Evolutionary conservation across 352 stramenopile species (phyloP), one percentile per base, ranked within the genome.

Genomic region (Pythium plurisporium): DNA sequence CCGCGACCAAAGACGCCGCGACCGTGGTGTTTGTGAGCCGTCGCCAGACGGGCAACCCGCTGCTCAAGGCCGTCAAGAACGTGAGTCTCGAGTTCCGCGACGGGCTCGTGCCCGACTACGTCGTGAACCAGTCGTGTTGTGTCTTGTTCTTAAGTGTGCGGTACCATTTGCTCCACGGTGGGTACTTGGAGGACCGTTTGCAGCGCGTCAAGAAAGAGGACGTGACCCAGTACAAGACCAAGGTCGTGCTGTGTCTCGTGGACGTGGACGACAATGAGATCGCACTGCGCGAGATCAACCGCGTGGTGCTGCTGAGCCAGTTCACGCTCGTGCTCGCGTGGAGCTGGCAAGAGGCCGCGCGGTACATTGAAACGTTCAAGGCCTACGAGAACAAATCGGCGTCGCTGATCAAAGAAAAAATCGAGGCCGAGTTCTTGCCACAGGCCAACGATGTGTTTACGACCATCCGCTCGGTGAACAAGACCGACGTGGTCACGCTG

Each of bases 341-440:
- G 95, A 97, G 79, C 42, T 93, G 80, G 82, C 67, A 89, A 60
- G 96, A 99, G 68, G 91, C 89, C 29, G 96, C 94, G 44, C 74
- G 96, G 31, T 99, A 99, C 65, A 57, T 99, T 10, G 96, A 99
- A 79, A 98, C 96, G 20, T 90, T 98, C 50, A 98, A 98, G 73
- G 79, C 83, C 14, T 97, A 98, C 61, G 95, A 99, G 67, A 93
- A 97, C 54, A 98, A 98, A 66, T 91, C 96, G 71, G 86, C 93
- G 27, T 87, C 81, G 26, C 80, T 91, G 23, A 98, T 99, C 58
- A 95, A 98, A 73, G 94, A 98, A 64, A 89, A 94, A 62, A 80
- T 97, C 14, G 81, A 98, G 53, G 75, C 75, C 15, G 90, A 95
- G 52, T 96, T 97, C 57, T 68, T 98, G 17, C 72, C 85, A 1